phyloP scores from a whole-genome alignment of 768 basidiomycete genomes.

The Boletus sp. region DNA sequence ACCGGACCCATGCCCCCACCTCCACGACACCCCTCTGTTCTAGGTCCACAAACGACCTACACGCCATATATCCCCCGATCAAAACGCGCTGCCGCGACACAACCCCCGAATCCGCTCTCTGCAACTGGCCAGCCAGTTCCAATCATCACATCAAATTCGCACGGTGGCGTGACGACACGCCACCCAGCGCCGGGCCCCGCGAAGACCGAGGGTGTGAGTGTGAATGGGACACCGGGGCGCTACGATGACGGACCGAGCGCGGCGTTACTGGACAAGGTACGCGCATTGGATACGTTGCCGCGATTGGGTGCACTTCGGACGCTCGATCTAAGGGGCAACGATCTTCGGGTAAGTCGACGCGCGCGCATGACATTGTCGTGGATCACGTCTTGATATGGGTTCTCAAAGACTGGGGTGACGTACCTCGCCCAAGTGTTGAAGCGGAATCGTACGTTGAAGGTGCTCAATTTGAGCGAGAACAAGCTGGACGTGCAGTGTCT shows the following conservation, averaged over 20 bases:
- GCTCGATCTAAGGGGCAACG: slow-evolving; percentile 89
- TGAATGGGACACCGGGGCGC: slow-evolving; percentile 5
- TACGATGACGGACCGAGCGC: slow-evolving; percentile 56
- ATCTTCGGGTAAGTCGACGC: slow-evolving; percentile 68
- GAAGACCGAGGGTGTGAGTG: not conserved
- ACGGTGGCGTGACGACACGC: slow-evolving; percentile 50
- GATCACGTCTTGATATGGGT: not conserved
- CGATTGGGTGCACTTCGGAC: slow-evolving; percentile 83
- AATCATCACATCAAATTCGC: slow-evolving; percentile 63
- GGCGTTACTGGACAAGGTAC: slow-evolving; percentile 81
- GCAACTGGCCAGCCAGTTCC: slow-evolving; percentile 52
- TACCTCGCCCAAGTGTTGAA: slow-evolving; percentile 96
- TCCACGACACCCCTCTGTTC: slow-evolving; percentile 46
- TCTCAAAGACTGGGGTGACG: slow-evolving; percentile 61
- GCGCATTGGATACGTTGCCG: slow-evolving; percentile 85
- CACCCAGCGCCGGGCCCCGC: slow-evolving; percentile 27
- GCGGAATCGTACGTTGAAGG: slow-evolving; percentile 90
- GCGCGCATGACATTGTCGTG: not conserved
- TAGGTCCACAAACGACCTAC: slow-evolving; percentile 66
- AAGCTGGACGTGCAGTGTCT: slow-evolving; percentile 83
- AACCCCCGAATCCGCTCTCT: slow-evolving; percentile 37
- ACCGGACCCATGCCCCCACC: slow-evolving; percentile 44
- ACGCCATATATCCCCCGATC: slow-evolving; percentile 79
- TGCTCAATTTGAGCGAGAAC: slow-evolving; percentile 92
- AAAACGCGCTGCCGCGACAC: slow-evolving; percentile 36